These are phyloP conservation scores for Leishmania tropica DNA, from an alignment of 208 protist species.

Conservation along the genomic window DNA sequence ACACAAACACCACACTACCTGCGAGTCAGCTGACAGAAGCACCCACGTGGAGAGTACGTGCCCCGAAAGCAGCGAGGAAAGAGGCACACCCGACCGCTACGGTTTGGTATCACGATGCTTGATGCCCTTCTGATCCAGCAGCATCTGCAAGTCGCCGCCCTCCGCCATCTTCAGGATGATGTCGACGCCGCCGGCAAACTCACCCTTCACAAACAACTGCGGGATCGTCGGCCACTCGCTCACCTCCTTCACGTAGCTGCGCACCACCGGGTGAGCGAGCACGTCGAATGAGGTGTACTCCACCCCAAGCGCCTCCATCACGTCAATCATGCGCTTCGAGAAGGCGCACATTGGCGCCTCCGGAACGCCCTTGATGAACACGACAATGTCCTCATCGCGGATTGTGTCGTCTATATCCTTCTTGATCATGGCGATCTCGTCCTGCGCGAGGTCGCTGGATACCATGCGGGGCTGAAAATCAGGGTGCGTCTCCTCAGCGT, in stretches of 20 bases:
- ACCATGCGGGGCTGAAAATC: constrained; percentile 87
- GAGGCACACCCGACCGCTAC: not conserved
- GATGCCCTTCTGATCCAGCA: constrained; percentile 86
- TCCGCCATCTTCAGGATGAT: constrained; percentile 93
- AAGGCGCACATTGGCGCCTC: constrained; percentile 97
- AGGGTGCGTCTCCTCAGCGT: constrained; percentile 80
- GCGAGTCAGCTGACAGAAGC: not conserved
- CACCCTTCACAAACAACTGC: constrained; percentile 95
- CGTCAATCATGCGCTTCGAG: constrained; percentile 91
- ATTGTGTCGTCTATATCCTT: constrained; percentile 91
- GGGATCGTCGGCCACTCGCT: constrained; percentile 97
- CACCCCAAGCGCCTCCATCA: constrained; percentile 92
- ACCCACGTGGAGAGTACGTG: not conserved
- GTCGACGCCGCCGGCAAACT: constrained; percentile 95
- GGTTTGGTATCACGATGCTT: constrained; percentile 58
- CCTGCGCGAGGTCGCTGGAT: constrained; percentile 62
- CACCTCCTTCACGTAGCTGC: constrained; percentile 95
- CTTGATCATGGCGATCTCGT: constrained; percentile 87
- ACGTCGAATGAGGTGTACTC: constrained; percentile 95
- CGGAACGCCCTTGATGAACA: constrained; percentile 98
- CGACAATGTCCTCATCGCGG: constrained; percentile 87
- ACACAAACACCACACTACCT: not conserved
- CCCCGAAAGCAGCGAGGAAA: not conserved
- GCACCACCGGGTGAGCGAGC: constrained; percentile 89
- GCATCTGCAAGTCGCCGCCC: constrained; percentile 79